Conservation (phyloP, 1,139 yeast species). For the Geotrichum aggregatum region DNA sequence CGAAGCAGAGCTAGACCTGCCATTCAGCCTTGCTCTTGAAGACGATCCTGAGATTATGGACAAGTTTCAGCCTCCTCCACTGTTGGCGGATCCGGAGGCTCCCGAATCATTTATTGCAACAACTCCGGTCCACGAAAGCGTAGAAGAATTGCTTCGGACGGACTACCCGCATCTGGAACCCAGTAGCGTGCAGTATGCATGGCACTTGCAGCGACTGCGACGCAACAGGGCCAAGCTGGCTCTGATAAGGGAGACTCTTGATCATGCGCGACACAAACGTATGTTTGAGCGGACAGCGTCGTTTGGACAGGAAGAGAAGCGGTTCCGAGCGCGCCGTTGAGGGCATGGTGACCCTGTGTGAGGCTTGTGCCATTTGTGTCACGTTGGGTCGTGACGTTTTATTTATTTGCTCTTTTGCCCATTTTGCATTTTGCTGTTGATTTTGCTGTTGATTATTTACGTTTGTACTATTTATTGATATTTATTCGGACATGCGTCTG, state of each 20-base stretch:
- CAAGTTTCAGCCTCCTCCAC: slow-evolving; percentile 29
- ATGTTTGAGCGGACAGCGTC: slow-evolving; percentile 12
- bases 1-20: neutral
- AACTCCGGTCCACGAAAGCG: slow-evolving; percentile 26
- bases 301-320: slow-evolving; percentile 7
- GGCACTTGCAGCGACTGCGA: slow-evolving; percentile 28
- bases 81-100: slow-evolving; percentile 31
- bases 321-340: slow-evolving; percentile 11
- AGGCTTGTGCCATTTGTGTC: neutral
- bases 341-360: too few relatives aligned
- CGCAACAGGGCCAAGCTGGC: slow-evolving; percentile 29
- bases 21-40: slow-evolving; percentile 19
- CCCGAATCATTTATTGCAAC: slow-evolving; percentile 28
- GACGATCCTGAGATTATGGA: slow-evolving; percentile 27
- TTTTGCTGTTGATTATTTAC: neutral
- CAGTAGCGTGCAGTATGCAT: slow-evolving; percentile 24
- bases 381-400: neutral
- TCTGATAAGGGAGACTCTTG: slow-evolving; percentile 24
- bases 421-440: neutral
- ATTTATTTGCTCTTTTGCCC: neutral
- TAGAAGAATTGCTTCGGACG: slow-evolving; percentile 28
- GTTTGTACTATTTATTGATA: neutral
- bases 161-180: slow-evolving; percentile 26
- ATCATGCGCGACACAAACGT: slow-evolving; percentile 3
- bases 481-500: too few relatives aligned